A percentile compares a stretch with the other conserved stretches of the same genome.
These are phyloP conservation scores for Rhodotorula glutinis DNA, from an alignment of 1,284 basidiomycete species.

Conservation along the genomic window DNA sequence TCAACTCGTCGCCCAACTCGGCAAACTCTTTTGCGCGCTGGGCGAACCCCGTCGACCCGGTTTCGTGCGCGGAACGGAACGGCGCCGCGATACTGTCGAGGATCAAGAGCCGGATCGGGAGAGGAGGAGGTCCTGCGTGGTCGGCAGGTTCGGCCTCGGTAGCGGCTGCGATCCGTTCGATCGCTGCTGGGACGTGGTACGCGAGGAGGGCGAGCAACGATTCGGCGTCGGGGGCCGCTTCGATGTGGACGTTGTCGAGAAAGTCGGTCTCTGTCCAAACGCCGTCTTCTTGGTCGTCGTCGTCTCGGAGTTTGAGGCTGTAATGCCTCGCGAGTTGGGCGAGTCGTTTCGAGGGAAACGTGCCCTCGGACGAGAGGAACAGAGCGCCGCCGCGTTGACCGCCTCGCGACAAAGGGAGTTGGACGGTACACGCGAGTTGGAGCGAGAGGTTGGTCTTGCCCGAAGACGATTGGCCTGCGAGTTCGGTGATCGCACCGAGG, in stretches of 20 bases:
- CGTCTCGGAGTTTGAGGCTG: not conserved
- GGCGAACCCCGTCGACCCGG: constrained; percentile 21
- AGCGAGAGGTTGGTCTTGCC: constrained; percentile 38
- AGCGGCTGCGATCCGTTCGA: constrained; percentile 25
- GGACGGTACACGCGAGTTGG: constrained; percentile 26
- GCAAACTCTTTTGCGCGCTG: constrained; percentile 31
- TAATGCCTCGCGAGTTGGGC: constrained; percentile 17
- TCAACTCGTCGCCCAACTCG: constrained; percentile 27
- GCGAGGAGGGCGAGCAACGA: constrained; percentile 27
- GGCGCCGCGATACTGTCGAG: constrained; percentile 37
- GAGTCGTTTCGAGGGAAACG: constrained; percentile 26
- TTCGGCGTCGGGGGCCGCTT: constrained; percentile 34
- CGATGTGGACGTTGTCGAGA: constrained; percentile 39
- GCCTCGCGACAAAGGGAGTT: constrained; percentile 14
- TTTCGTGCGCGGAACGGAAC: constrained; percentile 23
- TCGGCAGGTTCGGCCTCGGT: not conserved
- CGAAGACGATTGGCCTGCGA: constrained; percentile 34
- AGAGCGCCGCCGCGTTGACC: constrained; percentile 29
- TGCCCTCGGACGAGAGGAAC: constrained; percentile 38
- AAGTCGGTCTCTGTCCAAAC: constrained; percentile 21
- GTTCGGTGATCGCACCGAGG: constrained; percentile 28
- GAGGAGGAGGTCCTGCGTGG: constrained; percentile 6
- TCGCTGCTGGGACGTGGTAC: constrained; percentile 28
- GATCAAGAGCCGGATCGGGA: constrained; percentile 34
- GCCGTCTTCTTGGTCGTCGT: not conserved